Percentiles rank a stretch among this genome's conserved stretches.
Evolutionary conservation across 2,329 filamentous ascomycete genomes (phyloP).

Genomic region (Dactylellina haptotyla): DNA sequence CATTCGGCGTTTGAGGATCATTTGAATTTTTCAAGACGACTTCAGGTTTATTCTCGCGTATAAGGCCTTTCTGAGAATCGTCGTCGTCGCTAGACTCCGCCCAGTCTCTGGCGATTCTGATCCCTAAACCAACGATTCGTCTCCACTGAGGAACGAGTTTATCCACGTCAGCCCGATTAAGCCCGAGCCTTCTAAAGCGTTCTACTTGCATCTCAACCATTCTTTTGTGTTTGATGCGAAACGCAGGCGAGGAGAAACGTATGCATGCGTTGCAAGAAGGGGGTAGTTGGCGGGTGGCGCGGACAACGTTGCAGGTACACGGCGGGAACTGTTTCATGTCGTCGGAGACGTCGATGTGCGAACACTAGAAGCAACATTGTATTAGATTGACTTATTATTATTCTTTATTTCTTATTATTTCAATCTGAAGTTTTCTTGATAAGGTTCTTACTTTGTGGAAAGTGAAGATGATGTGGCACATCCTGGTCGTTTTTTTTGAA

Average conservation of each 20-base stretch:
- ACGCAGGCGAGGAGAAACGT: slow-evolving; percentile 9
- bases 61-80: not conserved
- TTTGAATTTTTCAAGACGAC: not conserved
- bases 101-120: slow-evolving; percentile 24
- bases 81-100: slow-evolving; percentile 14
- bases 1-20: too few species aligned
- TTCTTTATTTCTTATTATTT: not conserved
- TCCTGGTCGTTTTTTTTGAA: not conserved
- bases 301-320: slow-evolving; percentile 20
- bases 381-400: not conserved
- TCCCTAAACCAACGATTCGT: slow-evolving; percentile 28
- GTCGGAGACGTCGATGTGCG: slow-evolving; percentile 45
- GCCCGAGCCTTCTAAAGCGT: slow-evolving; percentile 1
- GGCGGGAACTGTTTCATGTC: slow-evolving; percentile 39
- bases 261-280: slow-evolving; percentile 40
- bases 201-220: slow-evolving; percentile 31
- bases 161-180: not conserved
- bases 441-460: slow-evolving; percentile 20
- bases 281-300: slow-evolving; percentile 2
- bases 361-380: slow-evolving; percentile 27
- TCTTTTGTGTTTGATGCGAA: slow-evolving; percentile 20
- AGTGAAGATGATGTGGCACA: slow-evolving; percentile 49
- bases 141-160: slow-evolving; percentile 28
- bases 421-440: not conserved
- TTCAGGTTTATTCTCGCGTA: not conserved